Evolutionary conservation across 495 filamentous ascomycete genomes (phyloP), one percentile per base, ranked within the genome.

Genomic region (Melanomma pulvis-pyrius): DNA sequence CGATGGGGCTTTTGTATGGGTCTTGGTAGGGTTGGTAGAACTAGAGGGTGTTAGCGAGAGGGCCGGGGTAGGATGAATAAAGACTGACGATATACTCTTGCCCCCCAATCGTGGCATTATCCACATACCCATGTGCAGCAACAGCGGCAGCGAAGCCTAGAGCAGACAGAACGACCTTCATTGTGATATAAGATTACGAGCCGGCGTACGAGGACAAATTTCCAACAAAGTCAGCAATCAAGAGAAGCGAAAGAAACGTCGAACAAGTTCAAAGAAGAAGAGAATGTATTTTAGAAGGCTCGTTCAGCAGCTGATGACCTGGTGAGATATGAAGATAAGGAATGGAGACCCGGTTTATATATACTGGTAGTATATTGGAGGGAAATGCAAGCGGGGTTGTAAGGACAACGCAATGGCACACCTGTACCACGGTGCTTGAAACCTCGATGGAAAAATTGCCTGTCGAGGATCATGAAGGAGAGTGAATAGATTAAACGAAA

Each of bases 21-120:
- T 84, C 82, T 30, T 65, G 59, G 69, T 83, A 83, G 2, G 78
- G 78, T 68, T 79, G 73, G 32, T 77, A 77, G 22, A 61, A 68
- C 12, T 44, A n/a, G 32, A 6, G 32, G 6, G 32, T 36, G 32
- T 36, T 36, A 36, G 32, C 13, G 13, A 6, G 13, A 13, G 13
- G 32, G 6, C 13, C 6, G 32, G 32, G 32, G 32, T 36, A 36
- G 32, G 32, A 13, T 36, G 6, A 44, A 44, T 6, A 17, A 44
- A 15, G 39, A 15, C 39, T 44, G 9, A 44, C 39, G 17, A 62
- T 67, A 28, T 72, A 71, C 17, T 51, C 61, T 54, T 50, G 53
- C 51, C 79, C 80, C 26, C 74, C 77, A 48, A 83, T 82, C 32
- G 77, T 80, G 56, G 77, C 79, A 51, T 79, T 79, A 46, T 77